A percentile compares a stretch with the other conserved stretches of the same genome.
phyloP scores from a whole-genome alignment of 2,329 filamentous ascomycete genomes.

The Mollisia scopiformis region DNA sequence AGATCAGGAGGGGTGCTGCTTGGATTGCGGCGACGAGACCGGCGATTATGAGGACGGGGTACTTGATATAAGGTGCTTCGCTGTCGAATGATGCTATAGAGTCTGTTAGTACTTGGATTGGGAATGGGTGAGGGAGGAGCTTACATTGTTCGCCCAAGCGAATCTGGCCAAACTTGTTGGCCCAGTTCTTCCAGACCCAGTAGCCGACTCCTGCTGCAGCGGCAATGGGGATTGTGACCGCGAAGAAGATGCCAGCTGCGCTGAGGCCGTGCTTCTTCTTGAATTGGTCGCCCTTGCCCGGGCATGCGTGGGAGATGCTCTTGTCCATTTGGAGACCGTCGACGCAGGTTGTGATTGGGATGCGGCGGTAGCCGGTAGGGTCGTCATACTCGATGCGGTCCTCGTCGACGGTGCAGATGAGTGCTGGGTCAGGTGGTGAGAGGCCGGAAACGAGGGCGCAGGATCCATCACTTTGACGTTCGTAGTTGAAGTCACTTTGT shows the following conservation, averaged over 20 bases:
- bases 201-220: conserved; percentile 76
- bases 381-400: conserved; percentile 79
- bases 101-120: conserved; percentile 21
- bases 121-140: conserved; percentile 6
- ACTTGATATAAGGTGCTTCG: conserved; percentile 77
- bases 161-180: conserved; percentile 89
- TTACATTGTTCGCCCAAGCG: conserved; percentile 73
- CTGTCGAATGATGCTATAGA: conserved; percentile 56
- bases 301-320: conserved; percentile 65
- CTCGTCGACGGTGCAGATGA: conserved; percentile 64
- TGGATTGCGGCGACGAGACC: conserved; percentile 62
- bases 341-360: conserved; percentile 85
- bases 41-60: conserved; percentile 76
- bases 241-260: conserved; percentile 81
- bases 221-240: conserved; percentile 74
- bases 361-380: conserved; percentile 84
- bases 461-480: conserved; percentile 75
- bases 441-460: conserved; percentile 80
- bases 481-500: conserved; percentile 86
- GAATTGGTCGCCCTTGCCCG: conserved; percentile 81
- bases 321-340: conserved; percentile 76
- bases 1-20: conserved; percentile 70
- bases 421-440: conserved; percentile 60
- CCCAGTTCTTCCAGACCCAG: conserved; percentile 85
- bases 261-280: conserved; percentile 72